These are phyloP conservation scores for Schoenoplectus tabernaemontani DNA, from an alignment of 202 grass and related monocot species.

Conservation along the genomic window DNA sequence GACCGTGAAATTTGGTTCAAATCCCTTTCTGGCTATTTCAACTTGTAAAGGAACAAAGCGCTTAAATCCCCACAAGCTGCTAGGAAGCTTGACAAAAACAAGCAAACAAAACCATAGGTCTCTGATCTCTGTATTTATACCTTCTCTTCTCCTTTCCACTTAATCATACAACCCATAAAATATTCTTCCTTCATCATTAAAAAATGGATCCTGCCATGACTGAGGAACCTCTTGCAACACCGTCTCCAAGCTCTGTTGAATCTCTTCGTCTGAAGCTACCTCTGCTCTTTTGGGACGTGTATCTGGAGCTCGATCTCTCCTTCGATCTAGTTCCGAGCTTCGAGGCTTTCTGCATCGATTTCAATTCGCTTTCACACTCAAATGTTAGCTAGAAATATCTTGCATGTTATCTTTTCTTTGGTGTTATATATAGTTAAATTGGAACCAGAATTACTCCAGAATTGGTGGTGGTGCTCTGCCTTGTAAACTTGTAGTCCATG, in stretches of 20 bases:
- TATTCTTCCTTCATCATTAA: neutral
- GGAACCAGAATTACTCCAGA: neutral
- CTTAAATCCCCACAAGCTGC: neutral
- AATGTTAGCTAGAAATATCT: neutral
- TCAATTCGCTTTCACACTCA: conserved; percentile 12
- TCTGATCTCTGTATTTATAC: neutral
- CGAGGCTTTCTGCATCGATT: conserved; percentile 3
- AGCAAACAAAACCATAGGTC: conserved; percentile 3
- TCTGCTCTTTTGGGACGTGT: conserved; percentile 17
- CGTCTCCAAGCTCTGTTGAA: neutral
- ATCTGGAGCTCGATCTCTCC: conserved; percentile 19
- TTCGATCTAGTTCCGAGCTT: conserved; percentile 8
- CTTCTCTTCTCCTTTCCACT: neutral
- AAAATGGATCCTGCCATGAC: neutral
- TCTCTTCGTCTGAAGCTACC: conserved; percentile 7
- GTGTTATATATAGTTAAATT: neutral
- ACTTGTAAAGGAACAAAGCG: neutral
- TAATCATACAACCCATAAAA: neutral
- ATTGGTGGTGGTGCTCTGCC: neutral
- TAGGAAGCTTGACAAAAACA: neutral
- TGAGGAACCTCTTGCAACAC: neutral
- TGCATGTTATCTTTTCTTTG: neutral
- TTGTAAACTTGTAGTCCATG: neutral
- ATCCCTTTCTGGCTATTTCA: conserved; percentile 1
- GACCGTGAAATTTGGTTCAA: neutral